A percentile compares a stretch with the other conserved stretches of the same genome.
Conservation (phyloP, 257 asterid species). For the Penstemon newberryi region DNA sequence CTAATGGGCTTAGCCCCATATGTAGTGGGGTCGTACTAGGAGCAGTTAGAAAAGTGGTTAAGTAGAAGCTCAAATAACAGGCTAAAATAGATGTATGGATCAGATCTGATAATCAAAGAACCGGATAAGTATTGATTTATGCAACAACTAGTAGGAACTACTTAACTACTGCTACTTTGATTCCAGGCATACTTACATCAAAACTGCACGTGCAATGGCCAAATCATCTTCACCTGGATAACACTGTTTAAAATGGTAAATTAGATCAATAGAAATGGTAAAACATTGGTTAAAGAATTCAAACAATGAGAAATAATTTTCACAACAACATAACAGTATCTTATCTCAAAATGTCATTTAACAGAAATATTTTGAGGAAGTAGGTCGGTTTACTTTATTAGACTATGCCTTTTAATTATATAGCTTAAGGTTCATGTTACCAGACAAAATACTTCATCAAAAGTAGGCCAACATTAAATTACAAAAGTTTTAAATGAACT, state of each 20-base stretch:
- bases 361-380: not conserved
- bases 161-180: not conserved
- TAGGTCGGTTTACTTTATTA: not conserved
- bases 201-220: constrained; percentile 84
- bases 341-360: constrained; percentile 1
- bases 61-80: not conserved
- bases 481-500: constrained; percentile 9
- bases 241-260: constrained; percentile 52
- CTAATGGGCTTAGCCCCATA: not conserved
- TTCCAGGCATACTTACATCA: constrained; percentile 63
- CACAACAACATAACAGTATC: not conserved
- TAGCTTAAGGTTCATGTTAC: not conserved
- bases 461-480: not conserved
- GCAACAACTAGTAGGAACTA: constrained; percentile 4
- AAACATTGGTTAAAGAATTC: constrained; percentile 7
- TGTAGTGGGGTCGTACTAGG: not conserved
- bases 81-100: not conserved
- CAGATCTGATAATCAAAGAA: not conserved
- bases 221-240: constrained; percentile 98
- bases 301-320: not conserved
- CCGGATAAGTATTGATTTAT: not conserved
- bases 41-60: constrained; percentile 5
- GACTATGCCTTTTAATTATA: constrained; percentile 4
- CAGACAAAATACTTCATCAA: not conserved
- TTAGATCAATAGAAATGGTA: constrained; percentile 24